Conservation (phyloP, 1,284 basidiomycete genomes). For the Salmacisia buchloeana region DNA sequence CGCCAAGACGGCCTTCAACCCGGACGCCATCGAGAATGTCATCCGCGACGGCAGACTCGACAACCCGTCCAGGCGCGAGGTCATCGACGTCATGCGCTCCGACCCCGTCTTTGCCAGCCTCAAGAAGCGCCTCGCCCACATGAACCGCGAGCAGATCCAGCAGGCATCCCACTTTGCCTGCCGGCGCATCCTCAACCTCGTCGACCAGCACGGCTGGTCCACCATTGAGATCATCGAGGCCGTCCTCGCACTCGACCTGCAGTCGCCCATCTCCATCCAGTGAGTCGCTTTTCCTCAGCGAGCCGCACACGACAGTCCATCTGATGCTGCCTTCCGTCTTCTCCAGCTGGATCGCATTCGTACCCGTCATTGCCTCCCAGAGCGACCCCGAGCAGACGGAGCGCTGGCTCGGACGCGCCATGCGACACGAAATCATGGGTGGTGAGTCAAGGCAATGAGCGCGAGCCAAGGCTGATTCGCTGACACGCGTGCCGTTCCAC, state of each 20-base stretch:
- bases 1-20: constrained; percentile 28
- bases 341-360: constrained; percentile 37
- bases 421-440: constrained; percentile 45
- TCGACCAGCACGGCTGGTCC: constrained; percentile 35
- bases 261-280: constrained; percentile 15
- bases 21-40: constrained; percentile 33
- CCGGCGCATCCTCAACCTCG: constrained; percentile 35
- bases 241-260: constrained; percentile 34
- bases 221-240: constrained; percentile 42
- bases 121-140: constrained; percentile 42
- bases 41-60: constrained; percentile 39
- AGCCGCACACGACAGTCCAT: not conserved
- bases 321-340: not conserved
- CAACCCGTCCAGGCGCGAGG: constrained; percentile 30
- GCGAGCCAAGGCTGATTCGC: too few relatives aligned
- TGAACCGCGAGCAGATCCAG: constrained; percentile 44
- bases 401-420: constrained; percentile 37
- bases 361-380: constrained; percentile 44
- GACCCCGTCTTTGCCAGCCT: constrained; percentile 40
- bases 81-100: constrained; percentile 28
- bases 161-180: constrained; percentile 38
- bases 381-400: constrained; percentile 37
- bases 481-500: constrained; percentile 29
- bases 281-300: not conserved
- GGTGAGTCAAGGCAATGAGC: constrained; percentile 13